Base-by-base conservation (phyloP, 805 yeast genomes). In the Cyberlindnera lachancei region DNA sequence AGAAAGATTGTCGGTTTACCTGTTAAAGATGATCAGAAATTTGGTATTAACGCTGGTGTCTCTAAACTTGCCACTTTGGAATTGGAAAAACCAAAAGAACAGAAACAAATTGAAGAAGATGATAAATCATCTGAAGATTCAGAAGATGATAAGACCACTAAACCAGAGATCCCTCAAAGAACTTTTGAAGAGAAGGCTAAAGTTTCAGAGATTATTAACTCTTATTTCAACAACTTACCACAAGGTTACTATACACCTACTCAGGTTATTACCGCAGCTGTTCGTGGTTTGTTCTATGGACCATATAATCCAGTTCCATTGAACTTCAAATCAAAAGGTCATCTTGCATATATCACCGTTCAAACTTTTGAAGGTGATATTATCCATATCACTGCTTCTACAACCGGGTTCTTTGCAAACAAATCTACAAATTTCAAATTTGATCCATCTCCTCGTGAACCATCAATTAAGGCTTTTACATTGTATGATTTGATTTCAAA, bases 301-400 rank as follows among this genome's bases (percentile, higher is more conserved):
- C 72, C 74, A 33, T 90, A 95, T 92, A 79, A 83, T 42, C 95
- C 96, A 4, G 86, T 86, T 11, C 79, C 90, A 19, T 63, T 79
- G 13, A 59, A 64, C 31, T 73, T 70, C 52, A 70, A 63, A 45
- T 36, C 59, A n/a, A 70, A 68, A 52, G 97, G 97, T 17, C 95
- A 88, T 50, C 64, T 88, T 46, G 63, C 81, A 36, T 90, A 90
- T 56, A 63, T 92, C 48, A 73, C 73, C 35, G 65, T 76, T 25
- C 79, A 75, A 47, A 83, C 96, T 29, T 63, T 83, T 42, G 97
- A 92, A 58, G 80, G 80, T 46, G 94, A 84, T 52, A 70, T 71
- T 18, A 73, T 69, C 56, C 81, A 84, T 47, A 72, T 90, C 45
- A 86, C 96, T 7, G 78, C 90, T 37, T 75, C 79, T 35, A 69